Conservation (phyloP, 2,329 filamentous ascomycete genomes). For the Diaporthe batatas region DNA sequence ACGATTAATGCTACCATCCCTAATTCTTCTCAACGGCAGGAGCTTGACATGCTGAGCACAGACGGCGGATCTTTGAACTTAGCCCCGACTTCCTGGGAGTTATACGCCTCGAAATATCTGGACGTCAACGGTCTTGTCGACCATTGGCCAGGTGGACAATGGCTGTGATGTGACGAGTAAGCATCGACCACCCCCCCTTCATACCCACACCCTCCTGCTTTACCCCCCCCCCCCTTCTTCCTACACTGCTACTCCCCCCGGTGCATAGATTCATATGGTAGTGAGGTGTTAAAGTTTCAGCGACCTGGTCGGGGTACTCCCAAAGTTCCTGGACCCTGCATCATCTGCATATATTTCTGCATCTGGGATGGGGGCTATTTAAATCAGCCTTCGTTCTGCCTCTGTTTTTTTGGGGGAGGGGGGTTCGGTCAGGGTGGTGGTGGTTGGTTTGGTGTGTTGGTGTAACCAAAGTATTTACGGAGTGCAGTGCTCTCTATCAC, state of each 20-base stretch:
- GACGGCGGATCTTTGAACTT: conserved; percentile 17
- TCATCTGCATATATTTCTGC: neutral
- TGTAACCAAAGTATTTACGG: neutral
- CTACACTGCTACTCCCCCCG: neutral
- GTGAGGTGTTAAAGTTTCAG: neutral
- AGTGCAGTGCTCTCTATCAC: neutral
- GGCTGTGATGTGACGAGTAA: conserved; percentile 22
- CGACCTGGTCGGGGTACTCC: neutral
- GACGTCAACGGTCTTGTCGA: conserved; percentile 24
- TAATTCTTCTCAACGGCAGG: neutral
- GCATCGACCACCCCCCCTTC: neutral
- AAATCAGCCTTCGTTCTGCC: neutral
- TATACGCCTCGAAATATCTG: conserved; percentile 10
- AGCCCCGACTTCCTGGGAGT: conserved; percentile 3
- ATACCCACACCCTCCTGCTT: neutral
- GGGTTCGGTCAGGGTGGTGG: no score
- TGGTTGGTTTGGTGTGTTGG: neutral
- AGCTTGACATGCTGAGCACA: conserved; percentile 22
- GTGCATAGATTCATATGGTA: neutral
- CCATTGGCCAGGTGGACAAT: conserved; percentile 10
- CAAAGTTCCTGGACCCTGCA: neutral
- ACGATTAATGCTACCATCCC: neutral
- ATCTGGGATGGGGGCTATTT: neutral
- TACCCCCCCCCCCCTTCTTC: neutral
- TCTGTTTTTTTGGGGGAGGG: neutral